Evolutionary conservation across 140 eudicot species (phyloP).

Genomic region (Senecio squalidus): DNA sequence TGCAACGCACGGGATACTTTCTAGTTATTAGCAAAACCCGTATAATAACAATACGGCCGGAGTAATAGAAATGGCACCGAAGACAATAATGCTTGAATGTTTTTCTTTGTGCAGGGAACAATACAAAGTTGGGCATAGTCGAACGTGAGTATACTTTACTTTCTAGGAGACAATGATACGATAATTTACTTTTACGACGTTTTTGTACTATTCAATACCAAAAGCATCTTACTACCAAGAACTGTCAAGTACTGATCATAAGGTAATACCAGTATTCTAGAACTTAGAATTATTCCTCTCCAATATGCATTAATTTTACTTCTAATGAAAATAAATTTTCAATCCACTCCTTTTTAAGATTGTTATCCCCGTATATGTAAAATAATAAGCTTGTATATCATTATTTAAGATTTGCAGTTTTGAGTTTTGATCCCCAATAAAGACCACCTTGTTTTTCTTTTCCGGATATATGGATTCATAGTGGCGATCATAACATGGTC

Average conservation of each 20-base stretch:
- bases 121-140: not conserved
- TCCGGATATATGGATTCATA: no score
- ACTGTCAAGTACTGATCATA: slow-evolving; percentile 6
- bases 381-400: no score
- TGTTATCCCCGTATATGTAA: no score
- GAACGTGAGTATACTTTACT: not conserved
- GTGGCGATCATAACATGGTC: not conserved
- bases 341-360: not conserved
- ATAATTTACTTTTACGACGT: slow-evolving; percentile 5
- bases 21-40: no score
- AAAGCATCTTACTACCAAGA: not conserved
- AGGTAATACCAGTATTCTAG: slow-evolving; percentile 6
- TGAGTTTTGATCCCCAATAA: not conserved
- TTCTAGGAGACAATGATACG: not conserved
- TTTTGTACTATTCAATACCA: slow-evolving; percentile 2
- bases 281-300: no score
- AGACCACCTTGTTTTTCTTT: not conserved
- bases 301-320: not conserved
- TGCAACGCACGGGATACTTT: no score
- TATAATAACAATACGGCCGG: no score
- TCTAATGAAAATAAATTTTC: not conserved
- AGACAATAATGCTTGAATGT: no score
- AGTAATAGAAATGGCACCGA: no score
- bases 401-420: no score
- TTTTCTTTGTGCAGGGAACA: not conserved